Percentiles rank a stretch among this genome's conserved stretches.
Conservation (phyloP, 345 rosid genomes). For the Gossypium stocksii region DNA sequence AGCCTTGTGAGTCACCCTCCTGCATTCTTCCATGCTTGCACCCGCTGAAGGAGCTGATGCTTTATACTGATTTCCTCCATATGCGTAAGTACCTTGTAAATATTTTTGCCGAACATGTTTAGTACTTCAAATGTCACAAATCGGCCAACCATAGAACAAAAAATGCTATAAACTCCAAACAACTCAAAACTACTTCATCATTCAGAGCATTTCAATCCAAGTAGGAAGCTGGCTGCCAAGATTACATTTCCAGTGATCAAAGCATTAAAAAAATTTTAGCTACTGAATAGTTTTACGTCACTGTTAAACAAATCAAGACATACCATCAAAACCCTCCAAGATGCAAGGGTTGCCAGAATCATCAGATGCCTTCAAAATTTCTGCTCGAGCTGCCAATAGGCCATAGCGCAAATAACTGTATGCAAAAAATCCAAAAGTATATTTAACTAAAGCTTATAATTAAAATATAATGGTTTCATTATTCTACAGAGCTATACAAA, state of each 20-base stretch:
- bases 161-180: background rate
- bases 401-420: conserved; percentile 92
- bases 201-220: background rate
- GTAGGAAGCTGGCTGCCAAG: background rate
- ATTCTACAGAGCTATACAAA: background rate
- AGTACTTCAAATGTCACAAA: background rate
- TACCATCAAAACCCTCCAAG: conserved; percentile 78
- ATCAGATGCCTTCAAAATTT: conserved; percentile 66
- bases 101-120: background rate
- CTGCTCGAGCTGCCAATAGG: conserved; percentile 92
- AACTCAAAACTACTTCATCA: background rate
- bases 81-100: conserved; percentile 58
- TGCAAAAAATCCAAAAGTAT: conserved; percentile 20
- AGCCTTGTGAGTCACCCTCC: conserved; percentile 60
- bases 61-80: conserved; percentile 61
- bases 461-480: background rate
- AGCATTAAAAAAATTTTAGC: background rate
- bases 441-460: conserved; percentile 11
- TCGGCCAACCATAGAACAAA: background rate
- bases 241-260: background rate
- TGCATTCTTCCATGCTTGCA: conserved; percentile 67
- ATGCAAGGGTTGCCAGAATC: conserved; percentile 76
- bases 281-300: background rate
- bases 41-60: conserved; percentile 60
- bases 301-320: background rate